phyloP scores from a whole-genome alignment of 768 basidiomycete genomes.

The Leccinum rimulosum region DNA sequence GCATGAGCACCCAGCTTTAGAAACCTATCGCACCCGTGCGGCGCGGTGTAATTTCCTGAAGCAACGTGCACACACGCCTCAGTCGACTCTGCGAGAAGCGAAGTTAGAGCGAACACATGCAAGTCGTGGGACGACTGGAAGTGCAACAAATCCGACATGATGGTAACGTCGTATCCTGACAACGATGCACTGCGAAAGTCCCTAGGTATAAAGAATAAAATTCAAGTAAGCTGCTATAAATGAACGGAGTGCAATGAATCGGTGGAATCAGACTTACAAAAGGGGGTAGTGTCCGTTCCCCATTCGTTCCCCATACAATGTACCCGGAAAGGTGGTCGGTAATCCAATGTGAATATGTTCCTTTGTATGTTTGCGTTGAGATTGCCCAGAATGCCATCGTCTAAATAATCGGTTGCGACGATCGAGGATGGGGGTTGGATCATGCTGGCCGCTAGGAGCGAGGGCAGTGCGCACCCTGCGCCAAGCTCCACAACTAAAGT shows the following conservation, averaged over 20 bases:
- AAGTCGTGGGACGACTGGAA: constrained; percentile 59
- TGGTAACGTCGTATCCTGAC: constrained; percentile 51
- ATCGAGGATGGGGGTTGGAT: constrained; percentile 47
- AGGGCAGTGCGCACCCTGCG: constrained; percentile 66
- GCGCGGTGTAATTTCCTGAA: constrained; percentile 59
- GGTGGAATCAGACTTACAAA: constrained; percentile 39
- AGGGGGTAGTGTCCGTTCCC: constrained; percentile 50
- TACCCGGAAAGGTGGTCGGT: constrained; percentile 41
- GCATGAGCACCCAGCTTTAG: constrained; percentile 23
- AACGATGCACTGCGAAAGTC: constrained; percentile 13
- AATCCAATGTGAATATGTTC: constrained; percentile 36
- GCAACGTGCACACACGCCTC: constrained; percentile 54
- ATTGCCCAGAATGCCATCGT: constrained; percentile 56
- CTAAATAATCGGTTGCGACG: constrained; percentile 69
- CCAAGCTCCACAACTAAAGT: constrained; percentile 66
- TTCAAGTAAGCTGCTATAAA: background rate
- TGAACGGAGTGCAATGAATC: constrained; percentile 1
- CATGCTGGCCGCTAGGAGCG: constrained; percentile 51
- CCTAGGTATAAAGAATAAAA: constrained; percentile 10
- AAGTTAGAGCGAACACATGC: constrained; percentile 48
- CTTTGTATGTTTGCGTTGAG: constrained; percentile 51
- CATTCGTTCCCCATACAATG: constrained; percentile 58
- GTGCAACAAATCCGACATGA: constrained; percentile 73
- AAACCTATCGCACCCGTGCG: constrained; percentile 53
- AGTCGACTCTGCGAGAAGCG: constrained; percentile 44